Percentiles rank a stretch among this genome's conserved stretches.
These are phyloP conservation scores for Axilococcus clingmanii DNA, from an alignment of 139 green algal genomes.

Conservation along the genomic window DNA sequence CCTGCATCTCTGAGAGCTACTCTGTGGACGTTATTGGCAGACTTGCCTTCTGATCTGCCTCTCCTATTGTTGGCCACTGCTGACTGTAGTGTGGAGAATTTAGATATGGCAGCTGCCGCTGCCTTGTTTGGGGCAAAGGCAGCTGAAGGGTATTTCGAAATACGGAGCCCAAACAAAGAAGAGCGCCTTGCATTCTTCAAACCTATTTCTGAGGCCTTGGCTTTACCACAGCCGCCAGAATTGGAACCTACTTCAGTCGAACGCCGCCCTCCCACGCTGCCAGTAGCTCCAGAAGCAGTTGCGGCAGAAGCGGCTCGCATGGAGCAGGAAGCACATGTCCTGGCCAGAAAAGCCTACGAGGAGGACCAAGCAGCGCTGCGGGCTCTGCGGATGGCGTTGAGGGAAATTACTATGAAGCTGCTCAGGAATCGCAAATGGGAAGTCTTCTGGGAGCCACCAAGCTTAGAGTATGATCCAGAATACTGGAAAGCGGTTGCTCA, in stretches of 20 bases:
- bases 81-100: constrained; percentile 27
- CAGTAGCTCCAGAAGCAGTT: constrained; percentile 19
- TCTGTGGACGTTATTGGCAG: constrained; percentile 68
- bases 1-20: constrained; percentile 53
- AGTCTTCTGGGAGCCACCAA: constrained; percentile 35
- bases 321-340: constrained; percentile 4
- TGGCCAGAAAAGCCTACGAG: constrained; percentile 27
- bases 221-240: constrained; percentile 11
- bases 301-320: constrained; percentile 5
- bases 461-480: constrained; percentile 33
- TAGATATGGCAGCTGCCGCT: constrained; percentile 30
- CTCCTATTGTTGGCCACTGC: constrained; percentile 78
- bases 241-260: neutral
- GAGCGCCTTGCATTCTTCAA: constrained; percentile 29
- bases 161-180: constrained; percentile 12
- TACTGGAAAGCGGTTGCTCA: constrained; percentile 28
- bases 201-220: constrained; percentile 12
- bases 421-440: constrained; percentile 47
- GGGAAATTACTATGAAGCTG: constrained; percentile 41
- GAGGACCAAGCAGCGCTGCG: constrained; percentile 45
- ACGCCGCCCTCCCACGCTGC: constrained; percentile 12
- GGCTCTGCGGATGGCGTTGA: constrained; percentile 54
- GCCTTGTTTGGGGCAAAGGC: constrained; percentile 22
- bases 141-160: constrained; percentile 9
- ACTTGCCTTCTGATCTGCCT: constrained; percentile 70